Evolutionary conservation across 257 asterid species (phyloP), one percentile per base, ranked within the genome.

Genomic region (Fraxinus americana): DNA sequence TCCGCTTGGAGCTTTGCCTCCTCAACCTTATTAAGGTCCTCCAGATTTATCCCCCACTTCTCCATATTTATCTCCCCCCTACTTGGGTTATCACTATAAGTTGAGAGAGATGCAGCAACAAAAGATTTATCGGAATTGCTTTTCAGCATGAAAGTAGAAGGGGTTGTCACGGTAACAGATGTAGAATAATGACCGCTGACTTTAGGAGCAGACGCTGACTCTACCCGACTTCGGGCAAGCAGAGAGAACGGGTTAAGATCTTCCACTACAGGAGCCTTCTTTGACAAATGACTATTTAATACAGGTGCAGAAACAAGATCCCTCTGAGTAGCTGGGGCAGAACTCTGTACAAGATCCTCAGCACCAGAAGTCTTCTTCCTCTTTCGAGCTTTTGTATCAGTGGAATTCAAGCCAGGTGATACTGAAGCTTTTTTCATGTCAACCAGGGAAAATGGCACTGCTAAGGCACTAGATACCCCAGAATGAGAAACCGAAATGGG

Each of bases 1-100:
- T 92, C 93, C 3, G 98, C 97, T 27, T 90, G 93, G 82, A 85
- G 79, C 92, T 87, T 93, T 61, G 97, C 98, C 79, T 89, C 97
- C 86, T 89, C 91, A 75, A 92, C 93, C 78, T 89, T 87, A 82
- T 84, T 85, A 57, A 83, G 76, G 73, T 87, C 91, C 81, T 84
- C 94, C 21, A 77, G 27, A 81, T 48, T 74, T 68, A 78, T 69
- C 11, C 82, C 79, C 80, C 84, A 87, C 83, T 87, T 92, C 71
- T 90, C 94, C 59, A 75, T 63, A 77, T 59, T 73, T 73, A 75
- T 41, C 76, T 87, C 90, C 75, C 80, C 86, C 72, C 80, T 85
- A 38, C 73, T 89, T 45, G 77, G 78, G 78, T 75, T 87, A 83
- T 90, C 88, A 83, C 77, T 74, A 70, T 91, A 77, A 81, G 84